Evolutionary conservation across 2,329 filamentous ascomycete species (phyloP).

Genomic region (Aspergillus intermedius): DNA sequence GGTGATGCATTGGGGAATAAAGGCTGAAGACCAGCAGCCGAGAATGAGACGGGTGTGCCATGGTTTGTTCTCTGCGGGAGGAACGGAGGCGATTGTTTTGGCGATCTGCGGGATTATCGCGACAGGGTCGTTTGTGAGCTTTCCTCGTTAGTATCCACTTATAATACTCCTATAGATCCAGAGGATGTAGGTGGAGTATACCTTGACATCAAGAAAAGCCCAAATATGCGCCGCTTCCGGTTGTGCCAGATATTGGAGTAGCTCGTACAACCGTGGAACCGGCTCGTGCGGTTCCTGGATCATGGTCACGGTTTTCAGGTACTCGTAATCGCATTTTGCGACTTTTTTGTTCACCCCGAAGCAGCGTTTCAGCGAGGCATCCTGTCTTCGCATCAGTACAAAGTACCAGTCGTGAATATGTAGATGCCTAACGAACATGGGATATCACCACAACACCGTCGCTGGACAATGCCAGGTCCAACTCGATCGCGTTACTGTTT

Average conservation of each 20-base stretch:
- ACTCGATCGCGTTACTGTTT: constrained; percentile 77
- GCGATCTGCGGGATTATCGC: constrained; percentile 66
- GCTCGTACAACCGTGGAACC: constrained; percentile 68
- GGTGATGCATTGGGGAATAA: constrained; percentile 56
- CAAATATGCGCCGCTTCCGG: constrained; percentile 64
- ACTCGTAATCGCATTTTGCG: constrained; percentile 68
- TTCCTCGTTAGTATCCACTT: background rate
- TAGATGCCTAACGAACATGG: constrained; percentile 51
- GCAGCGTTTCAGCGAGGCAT: constrained; percentile 70
- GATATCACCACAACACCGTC: constrained; percentile 81
- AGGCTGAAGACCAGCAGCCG: constrained; percentile 74
- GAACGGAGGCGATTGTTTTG: constrained; percentile 53
- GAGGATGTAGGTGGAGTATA: constrained; percentile 29
- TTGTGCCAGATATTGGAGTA: constrained; percentile 64
- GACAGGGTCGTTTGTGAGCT: constrained; percentile 38
- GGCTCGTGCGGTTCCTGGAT: constrained; percentile 59
- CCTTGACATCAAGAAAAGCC: constrained; percentile 85
- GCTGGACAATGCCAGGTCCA: constrained; percentile 74
- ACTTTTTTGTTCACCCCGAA: constrained; percentile 70
- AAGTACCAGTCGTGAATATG: background rate
- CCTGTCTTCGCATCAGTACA: constrained; percentile 41
- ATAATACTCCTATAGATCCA: background rate
- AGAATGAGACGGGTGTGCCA: constrained; percentile 72
- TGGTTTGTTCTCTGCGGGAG: constrained; percentile 33
- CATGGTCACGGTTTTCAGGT: constrained; percentile 63